Evolutionary conservation across 2,329 filamentous ascomycete genomes (phyloP).

Genomic region (Colletotrichum tropicicola): DNA sequence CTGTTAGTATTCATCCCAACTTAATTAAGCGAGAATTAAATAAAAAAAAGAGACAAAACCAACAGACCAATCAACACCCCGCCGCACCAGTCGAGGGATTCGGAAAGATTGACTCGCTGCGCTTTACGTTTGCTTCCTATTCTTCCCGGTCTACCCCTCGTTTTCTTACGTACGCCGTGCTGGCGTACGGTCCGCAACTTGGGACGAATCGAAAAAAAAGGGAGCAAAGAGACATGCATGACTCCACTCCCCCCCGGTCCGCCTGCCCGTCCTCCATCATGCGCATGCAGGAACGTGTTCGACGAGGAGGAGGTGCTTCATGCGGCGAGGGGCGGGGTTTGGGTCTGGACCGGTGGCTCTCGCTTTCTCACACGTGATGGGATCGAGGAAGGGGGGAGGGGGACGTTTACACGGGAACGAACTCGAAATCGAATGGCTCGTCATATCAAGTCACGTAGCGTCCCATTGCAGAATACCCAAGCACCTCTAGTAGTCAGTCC

Average conservation of each 20-base stretch:
- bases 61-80: background rate
- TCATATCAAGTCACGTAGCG: background rate
- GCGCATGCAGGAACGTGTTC: conserved; percentile 25
- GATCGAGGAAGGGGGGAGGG: background rate
- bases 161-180: conserved; percentile 4
- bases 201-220: background rate
- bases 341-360: conserved; percentile 25
- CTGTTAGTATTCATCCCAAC: conserved; percentile 1
- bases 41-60: background rate
- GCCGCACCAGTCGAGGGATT: background rate
- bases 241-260: background rate
- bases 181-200: conserved; percentile 14
- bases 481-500: background rate
- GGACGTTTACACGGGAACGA: background rate
- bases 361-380: conserved; percentile 12
- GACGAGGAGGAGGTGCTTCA: conserved; percentile 25
- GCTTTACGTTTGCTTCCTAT: background rate
- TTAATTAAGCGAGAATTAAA: background rate
- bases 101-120: background rate
- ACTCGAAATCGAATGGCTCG: background rate
- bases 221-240: conserved; percentile 8
- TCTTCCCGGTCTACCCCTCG: background rate
- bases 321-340: background rate
- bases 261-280: conserved; percentile 5
- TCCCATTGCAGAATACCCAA: background rate